Percentiles rank a stretch among this genome's conserved stretches.
Conservation (phyloP, 2,329 filamentous ascomycete species). For the Phoma sp. region DNA sequence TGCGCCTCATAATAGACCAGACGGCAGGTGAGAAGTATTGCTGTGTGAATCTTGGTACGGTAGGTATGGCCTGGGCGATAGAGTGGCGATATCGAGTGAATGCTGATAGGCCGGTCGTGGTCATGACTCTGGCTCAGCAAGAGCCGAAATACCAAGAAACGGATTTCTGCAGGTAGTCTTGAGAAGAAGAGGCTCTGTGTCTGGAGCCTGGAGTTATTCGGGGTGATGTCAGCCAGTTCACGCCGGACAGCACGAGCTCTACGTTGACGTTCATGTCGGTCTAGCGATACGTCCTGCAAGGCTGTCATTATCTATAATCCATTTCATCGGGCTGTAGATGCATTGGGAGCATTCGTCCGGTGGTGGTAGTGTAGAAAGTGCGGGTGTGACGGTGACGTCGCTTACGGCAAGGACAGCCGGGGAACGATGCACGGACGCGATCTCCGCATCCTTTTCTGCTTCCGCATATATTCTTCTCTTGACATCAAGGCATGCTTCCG, state of each 20-base stretch:
- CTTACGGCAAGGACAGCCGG: constrained; percentile 1
- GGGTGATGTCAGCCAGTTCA: constrained; percentile 24
- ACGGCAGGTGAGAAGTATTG: constrained; percentile 50
- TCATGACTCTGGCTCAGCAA: constrained; percentile 24
- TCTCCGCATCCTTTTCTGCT: background rate
- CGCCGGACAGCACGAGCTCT: constrained; percentile 24
- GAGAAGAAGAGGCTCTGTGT: constrained; percentile 32
- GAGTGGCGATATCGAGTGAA: constrained; percentile 18
- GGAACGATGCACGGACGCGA: constrained; percentile 1
- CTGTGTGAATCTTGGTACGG: constrained; percentile 33
- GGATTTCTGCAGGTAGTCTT: constrained; percentile 34
- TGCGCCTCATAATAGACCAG: constrained; percentile 50
- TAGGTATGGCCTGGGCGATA: constrained; percentile 39
- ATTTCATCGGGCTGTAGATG: background rate
- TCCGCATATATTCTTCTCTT: background rate
- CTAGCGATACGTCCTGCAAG: background rate
- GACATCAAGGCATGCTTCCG: background rate
- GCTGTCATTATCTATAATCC: constrained; percentile 8
- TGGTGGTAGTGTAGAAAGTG: background rate
- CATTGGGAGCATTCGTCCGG: background rate
- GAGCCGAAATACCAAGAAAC: constrained; percentile 26
- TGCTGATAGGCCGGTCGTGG: constrained; percentile 7
- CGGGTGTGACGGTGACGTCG: constrained; percentile 5
- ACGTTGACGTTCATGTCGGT: constrained; percentile 22
- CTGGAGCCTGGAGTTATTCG: constrained; percentile 28